Evolutionary conservation across 1,284 basidiomycete species (phyloP), one percentile per base, ranked within the genome.

Genomic region (Garcileccinum viscosum): DNA sequence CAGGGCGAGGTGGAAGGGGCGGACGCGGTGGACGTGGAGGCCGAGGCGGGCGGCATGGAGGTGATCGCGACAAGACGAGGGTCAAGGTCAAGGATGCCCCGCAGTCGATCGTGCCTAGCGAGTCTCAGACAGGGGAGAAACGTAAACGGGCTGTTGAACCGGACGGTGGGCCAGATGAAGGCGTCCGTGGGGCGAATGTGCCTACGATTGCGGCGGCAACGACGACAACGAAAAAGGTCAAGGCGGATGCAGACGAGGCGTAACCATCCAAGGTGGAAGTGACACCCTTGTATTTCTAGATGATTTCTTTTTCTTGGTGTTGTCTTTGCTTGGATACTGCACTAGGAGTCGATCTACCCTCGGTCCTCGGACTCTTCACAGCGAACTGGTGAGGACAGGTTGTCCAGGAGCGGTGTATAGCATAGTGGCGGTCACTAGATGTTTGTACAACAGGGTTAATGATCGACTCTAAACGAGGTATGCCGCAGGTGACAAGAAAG

Each of bases 121-220:
- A 83, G 40, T 77, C 78, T 32, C 80, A 83, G 70, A 75, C 80
- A 0, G 91, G 91, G 30, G 90, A 92, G 73, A 93, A 93, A 83
- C 84, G 92, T 70, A 93, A 93, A 78, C 87, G 91, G 33, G 89
- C 85, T 2, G 83, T 92, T 1, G 92, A 93, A 76, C 91, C 91
- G 1, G 92, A 93, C 74, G 92, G 92, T 71, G 92, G 89, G 0
- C 87, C 89, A 3, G 86, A 90, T 73, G 83, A 85, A 33, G 92
- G 92, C 17, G 77, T 88, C 12, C 85, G 92, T 22, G 90, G 90
- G 0, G 84, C 82, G n/a, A 83, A 81, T 37, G 89, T 90, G 8
- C 92, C 92, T 11, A 69, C 82, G 4, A 81, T 93, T 60, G 27
- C 50, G 27, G 9, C 33, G 33, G 27, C 50, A 17, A 53, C 50